Evolutionary conservation across 345 rosid species (phyloP).

Genomic region (Gynandropsis gynandra): DNA sequence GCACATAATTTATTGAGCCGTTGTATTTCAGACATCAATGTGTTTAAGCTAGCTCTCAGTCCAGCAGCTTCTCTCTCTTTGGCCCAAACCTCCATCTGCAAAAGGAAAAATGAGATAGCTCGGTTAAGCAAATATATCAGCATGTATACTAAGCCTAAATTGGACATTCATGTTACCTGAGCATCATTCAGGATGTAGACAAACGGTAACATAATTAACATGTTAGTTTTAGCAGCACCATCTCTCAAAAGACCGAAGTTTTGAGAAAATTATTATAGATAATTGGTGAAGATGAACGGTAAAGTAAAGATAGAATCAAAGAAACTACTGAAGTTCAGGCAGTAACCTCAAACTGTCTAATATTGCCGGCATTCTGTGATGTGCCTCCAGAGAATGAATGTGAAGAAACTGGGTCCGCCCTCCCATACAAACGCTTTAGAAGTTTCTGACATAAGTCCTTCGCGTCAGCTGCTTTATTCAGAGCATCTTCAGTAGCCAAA

Average conservation of each 20-base stretch:
- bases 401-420: slow-evolving; percentile 48
- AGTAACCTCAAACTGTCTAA: slow-evolving; percentile 73
- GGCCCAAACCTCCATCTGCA: slow-evolving; percentile 85
- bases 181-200: not conserved
- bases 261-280: not conserved
- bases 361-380: slow-evolving; percentile 61
- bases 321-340: slow-evolving; percentile 12
- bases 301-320: not conserved
- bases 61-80: slow-evolving; percentile 88
- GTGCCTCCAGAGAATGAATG: slow-evolving; percentile 46
- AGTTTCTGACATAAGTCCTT: slow-evolving; percentile 63
- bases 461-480: slow-evolving; percentile 85
- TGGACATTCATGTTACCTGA: not conserved
- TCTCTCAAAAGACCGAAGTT: not conserved
- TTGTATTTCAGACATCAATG: slow-evolving; percentile 69
- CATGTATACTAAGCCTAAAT: slow-evolving; percentile 13
- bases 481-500: slow-evolving; percentile 89
- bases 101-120: slow-evolving; percentile 4
- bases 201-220: not conserved
- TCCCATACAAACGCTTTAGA: slow-evolving; percentile 65
- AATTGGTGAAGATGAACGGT: not conserved
- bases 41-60: slow-evolving; percentile 69
- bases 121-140: slow-evolving; percentile 16
- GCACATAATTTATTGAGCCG: slow-evolving; percentile 74
- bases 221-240: not conserved